Evolutionary conservation across 2,329 filamentous ascomycete genomes (phyloP).

Genomic region (Arthrinium puccinioides): DNA sequence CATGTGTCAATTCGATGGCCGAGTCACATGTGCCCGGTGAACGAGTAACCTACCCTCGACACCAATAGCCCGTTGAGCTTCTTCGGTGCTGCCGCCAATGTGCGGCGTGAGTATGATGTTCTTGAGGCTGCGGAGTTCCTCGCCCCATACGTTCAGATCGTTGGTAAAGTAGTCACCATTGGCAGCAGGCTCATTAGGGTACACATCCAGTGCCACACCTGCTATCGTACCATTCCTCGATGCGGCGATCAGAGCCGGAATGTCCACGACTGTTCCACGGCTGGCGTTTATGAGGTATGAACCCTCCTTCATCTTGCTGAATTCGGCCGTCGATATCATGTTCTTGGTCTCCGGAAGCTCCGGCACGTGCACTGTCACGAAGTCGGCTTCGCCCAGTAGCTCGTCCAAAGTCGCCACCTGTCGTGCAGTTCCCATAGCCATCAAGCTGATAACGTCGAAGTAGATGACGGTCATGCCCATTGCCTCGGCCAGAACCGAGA

Average conservation of each 20-base stretch:
- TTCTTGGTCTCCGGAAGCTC: slow-evolving; percentile 88
- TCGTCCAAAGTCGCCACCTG: slow-evolving; percentile 74
- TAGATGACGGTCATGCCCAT: slow-evolving; percentile 99
- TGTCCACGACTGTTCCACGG: slow-evolving; percentile 88
- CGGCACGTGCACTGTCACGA: slow-evolving; percentile 90
- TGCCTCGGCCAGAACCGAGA: slow-evolving; percentile 90
- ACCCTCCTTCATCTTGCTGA: slow-evolving; percentile 85
- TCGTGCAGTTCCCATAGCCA: slow-evolving; percentile 82
- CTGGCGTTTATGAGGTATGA: slow-evolving; percentile 95
- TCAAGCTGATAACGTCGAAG: slow-evolving; percentile 89
- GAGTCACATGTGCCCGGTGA: too few relatives aligned
- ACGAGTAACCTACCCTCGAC: slow-evolving; percentile 60
- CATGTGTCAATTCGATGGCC: too few relatives aligned
- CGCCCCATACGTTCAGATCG: slow-evolving; percentile 73
- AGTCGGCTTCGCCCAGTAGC: slow-evolving; percentile 76
- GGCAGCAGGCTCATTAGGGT: slow-evolving; percentile 84
- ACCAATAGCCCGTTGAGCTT: slow-evolving; percentile 93
- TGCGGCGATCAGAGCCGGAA: slow-evolving; percentile 81
- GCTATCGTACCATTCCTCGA: slow-evolving; percentile 82
- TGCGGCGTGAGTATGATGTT: slow-evolving; percentile 96
- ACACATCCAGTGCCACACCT: slow-evolving; percentile 93
- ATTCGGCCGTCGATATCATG: slow-evolving; percentile 74
- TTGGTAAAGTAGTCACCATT: slow-evolving; percentile 95
- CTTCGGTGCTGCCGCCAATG: slow-evolving; percentile 95
- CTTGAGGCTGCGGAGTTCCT: slow-evolving; percentile 76